Evolutionary conservation across 768 basidiomycete genomes (phyloP).

Genomic region (Trichaptum fuscoviolaceum): DNA sequence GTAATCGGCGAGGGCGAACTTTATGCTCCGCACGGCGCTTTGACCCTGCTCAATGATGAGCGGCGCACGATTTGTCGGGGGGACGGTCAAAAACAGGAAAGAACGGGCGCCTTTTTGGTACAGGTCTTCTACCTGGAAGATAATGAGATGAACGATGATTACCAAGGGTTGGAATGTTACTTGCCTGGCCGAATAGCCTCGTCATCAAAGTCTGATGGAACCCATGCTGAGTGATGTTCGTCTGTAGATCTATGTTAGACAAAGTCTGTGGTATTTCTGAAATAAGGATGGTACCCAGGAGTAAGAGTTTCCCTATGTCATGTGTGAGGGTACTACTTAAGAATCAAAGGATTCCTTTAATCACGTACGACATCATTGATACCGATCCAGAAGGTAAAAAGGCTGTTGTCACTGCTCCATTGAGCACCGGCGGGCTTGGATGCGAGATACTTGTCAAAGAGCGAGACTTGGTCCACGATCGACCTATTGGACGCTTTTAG

Average conservation of each 20-base stretch:
- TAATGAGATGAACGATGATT: background rate
- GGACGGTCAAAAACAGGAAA: constrained; percentile 35
- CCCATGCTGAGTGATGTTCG: constrained; percentile 28
- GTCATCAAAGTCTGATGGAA: constrained; percentile 30
- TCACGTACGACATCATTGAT: constrained; percentile 30
- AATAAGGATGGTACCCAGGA: constrained; percentile 31
- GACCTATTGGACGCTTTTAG: constrained; percentile 18
- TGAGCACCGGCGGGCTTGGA: constrained; percentile 26
- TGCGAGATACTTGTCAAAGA: constrained; percentile 28
- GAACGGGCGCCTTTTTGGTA: constrained; percentile 35
- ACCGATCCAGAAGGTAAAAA: constrained; percentile 33
- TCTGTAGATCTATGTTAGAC: constrained; percentile 15
- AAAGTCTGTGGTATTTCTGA: background rate
- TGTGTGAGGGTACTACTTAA: background rate
- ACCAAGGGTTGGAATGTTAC: background rate
- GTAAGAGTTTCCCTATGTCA: constrained; percentile 41
- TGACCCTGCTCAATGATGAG: constrained; percentile 35
- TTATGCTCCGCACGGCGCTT: constrained; percentile 23
- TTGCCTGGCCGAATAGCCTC: constrained; percentile 29
- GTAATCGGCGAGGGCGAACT: constrained; percentile 39
- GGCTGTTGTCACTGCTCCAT: constrained; percentile 28
- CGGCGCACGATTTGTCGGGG: constrained; percentile 33
- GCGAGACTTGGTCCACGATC: constrained; percentile 30
- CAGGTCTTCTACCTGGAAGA: constrained; percentile 39
- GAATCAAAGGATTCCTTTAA: background rate